Conservation (phyloP, 2,329 filamentous ascomycete genomes). For the Aspergillus viridinutans region DNA sequence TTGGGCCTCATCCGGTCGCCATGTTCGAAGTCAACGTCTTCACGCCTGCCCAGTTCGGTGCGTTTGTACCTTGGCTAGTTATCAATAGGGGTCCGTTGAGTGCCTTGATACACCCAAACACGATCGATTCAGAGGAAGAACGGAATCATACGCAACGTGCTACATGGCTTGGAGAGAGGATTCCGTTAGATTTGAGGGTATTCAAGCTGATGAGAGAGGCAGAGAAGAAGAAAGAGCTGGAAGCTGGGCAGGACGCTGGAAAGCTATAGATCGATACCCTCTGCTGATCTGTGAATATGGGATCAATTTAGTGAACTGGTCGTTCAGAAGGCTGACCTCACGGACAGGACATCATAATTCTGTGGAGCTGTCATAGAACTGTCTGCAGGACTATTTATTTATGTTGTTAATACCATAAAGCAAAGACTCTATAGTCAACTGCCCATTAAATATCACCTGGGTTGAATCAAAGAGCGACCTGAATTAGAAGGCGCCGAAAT, state of each 20-base stretch:
- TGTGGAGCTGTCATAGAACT: not conserved
- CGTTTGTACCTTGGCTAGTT: constrained; percentile 80
- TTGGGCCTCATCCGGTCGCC: constrained; percentile 76
- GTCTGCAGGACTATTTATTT: not conserved
- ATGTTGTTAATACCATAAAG: not conserved
- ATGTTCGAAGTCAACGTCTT: constrained; percentile 95
- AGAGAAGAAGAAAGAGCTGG: constrained; percentile 16
- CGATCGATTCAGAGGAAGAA: constrained; percentile 48
- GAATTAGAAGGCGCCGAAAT: not conserved
- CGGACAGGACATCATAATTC: too few relatives aligned
- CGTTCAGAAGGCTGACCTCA: not conserved
- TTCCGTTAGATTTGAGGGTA: constrained; percentile 40
- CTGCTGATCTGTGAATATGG: not conserved
- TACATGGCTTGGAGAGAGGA: constrained; percentile 44
- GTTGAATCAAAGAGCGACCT: not conserved
- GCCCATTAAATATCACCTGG: not conserved
- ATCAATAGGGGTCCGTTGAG: constrained; percentile 77
- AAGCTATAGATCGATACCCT: not conserved
- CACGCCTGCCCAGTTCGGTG: constrained; percentile 81
- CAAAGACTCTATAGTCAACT: not conserved
- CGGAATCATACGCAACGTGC: constrained; percentile 46
- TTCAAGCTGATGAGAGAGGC: constrained; percentile 31
- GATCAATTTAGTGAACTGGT: not conserved
- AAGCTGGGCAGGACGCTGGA: constrained; percentile 3
- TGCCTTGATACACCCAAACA: constrained; percentile 79